Conservation (phyloP, 495 filamentous ascomycete genomes). For the Daldinia decipiens region DNA sequence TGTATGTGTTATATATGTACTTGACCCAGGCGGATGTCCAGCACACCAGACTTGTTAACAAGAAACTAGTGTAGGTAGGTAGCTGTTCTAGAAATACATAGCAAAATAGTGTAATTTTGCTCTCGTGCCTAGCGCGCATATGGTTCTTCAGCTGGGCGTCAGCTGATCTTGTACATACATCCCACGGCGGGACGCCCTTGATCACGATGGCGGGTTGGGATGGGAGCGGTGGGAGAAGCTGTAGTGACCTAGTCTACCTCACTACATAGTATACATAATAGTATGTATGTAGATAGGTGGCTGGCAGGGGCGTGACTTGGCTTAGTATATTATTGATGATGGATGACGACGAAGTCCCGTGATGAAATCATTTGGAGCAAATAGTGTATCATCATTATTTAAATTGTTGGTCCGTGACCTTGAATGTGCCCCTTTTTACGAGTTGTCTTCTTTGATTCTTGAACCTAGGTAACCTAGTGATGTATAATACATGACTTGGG, state of each 20-base stretch:
- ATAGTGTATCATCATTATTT: constrained; percentile 1
- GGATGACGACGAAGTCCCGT: constrained; percentile 35
- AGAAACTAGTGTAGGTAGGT: neutral
- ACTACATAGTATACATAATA: no score
- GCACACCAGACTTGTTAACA: constrained; percentile 21
- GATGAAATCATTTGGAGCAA: constrained; percentile 36
- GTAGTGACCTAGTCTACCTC: neutral
- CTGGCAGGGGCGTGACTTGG: constrained; percentile 15
- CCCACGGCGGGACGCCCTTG: constrained; percentile 7
- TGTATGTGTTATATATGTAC: neutral
- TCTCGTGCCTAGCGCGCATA: constrained; percentile 23
- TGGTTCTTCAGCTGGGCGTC: constrained; percentile 14
- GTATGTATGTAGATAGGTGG: constrained; percentile 15
- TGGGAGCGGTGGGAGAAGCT: constrained; percentile 20
- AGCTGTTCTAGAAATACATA: constrained; percentile 25
- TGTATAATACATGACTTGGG: neutral
- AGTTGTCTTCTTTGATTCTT: constrained; percentile 1
- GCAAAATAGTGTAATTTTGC: neutral
- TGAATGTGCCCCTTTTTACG: neutral
- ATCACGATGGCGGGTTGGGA: constrained; percentile 21
- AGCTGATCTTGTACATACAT: constrained; percentile 38
- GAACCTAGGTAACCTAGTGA: no score
- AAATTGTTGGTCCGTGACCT: neutral
- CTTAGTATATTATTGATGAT: constrained; percentile 27
- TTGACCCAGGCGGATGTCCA: neutral